Percentiles rank a stretch among this genome's conserved stretches.
Evolutionary conservation across 2,329 filamentous ascomycete species (phyloP).

Genomic region (Fusarium sp.): DNA sequence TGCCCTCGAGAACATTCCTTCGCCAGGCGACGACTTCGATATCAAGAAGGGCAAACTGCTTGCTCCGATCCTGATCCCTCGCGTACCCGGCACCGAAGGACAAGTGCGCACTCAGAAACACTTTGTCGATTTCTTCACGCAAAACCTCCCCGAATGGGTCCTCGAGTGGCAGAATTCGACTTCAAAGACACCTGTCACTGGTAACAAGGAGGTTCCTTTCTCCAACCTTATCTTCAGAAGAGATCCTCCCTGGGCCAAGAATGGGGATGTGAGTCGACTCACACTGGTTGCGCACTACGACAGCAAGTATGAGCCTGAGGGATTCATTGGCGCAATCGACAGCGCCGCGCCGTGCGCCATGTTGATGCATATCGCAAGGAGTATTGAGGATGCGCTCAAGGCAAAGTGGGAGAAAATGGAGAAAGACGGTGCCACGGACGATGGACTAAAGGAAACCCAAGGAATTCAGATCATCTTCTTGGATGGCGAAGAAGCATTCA

Average conservation of each 20-base stretch:
- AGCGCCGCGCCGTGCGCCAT: slow-evolving; percentile 96
- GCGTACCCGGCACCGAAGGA: slow-evolving; percentile 88
- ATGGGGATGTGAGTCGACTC: slow-evolving; percentile 82
- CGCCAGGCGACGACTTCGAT: slow-evolving; percentile 81
- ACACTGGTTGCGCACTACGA: slow-evolving; percentile 96
- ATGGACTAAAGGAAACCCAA: slow-evolving; percentile 77
- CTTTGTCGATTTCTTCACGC: slow-evolving; percentile 84
- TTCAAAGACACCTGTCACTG: slow-evolving; percentile 81
- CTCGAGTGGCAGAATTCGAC: slow-evolving; percentile 92
- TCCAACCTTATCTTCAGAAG: slow-evolving; percentile 86
- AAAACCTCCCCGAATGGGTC: slow-evolving; percentile 81
- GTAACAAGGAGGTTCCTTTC: slow-evolving; percentile 80
- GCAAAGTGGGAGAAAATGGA: slow-evolving; percentile 84
- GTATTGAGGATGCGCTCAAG: slow-evolving; percentile 82
- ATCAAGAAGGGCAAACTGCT: slow-evolving; percentile 81
- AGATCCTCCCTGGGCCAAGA: slow-evolving; percentile 84
- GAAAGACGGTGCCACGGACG: slow-evolving; percentile 65
- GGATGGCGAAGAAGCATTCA: slow-evolving; percentile 95
- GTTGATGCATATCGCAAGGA: slow-evolving; percentile 86
- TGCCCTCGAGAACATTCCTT: slow-evolving; percentile 78
- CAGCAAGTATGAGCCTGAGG: slow-evolving; percentile 80
- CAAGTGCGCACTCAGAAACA: slow-evolving; percentile 80
- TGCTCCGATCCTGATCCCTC: slow-evolving; percentile 86
- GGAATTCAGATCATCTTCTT: slow-evolving; percentile 91
- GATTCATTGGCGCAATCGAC: slow-evolving; percentile 94